Evolutionary conservation across 2,329 filamentous ascomycete genomes (phyloP), one percentile per base, ranked within the genome.

Genomic region (Penicillium nordicum): DNA sequence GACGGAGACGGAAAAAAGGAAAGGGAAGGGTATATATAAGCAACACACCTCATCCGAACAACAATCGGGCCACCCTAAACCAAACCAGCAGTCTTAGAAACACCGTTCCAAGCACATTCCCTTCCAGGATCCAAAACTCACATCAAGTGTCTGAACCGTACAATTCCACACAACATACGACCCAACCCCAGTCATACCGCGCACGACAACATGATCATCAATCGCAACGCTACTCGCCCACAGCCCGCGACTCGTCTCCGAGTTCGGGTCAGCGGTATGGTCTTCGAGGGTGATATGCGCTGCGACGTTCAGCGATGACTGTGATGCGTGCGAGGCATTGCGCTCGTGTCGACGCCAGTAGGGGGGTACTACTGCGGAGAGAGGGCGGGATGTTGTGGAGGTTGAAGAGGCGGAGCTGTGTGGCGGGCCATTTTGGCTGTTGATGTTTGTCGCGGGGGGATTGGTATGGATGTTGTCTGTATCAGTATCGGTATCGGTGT

Each of bases 141-240:
- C 91, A 73, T 86, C 88, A 49, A 97, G 78, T 4, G 92, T 97
- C 72, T 94, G 87, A 43, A 99, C 90, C 46, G 82, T 85, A 67
- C 94, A 92, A 70, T 91, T 94, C 90, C 90, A 99, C 8, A 96
- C 92, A 1, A 97, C 90, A 76, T 97, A 99, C 2, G 92, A 89
- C n/a, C 93, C 93, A 46, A 87, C 76, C 6, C 82, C 82, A 4
- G 80, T 77, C 50, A 77, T 80, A 9, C 84, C 85, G 58, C 80
- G 79, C 30, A 88, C 80, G 61, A 88, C 78, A 34, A 82, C 80
- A 74, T 86, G 81, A 67, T 86, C 84, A 54, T 85, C 80, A 50
- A 88, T 83, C 7, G 79, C 76, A 40, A 87, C 85, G 54, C 80
- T 80, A 50, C 79, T 81, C 9, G 85, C 85, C 85, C 85, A 88